These are phyloP conservation scores for Pichia sp. DNA, from an alignment of 1,139 yeast species.

Conservation along the genomic window DNA sequence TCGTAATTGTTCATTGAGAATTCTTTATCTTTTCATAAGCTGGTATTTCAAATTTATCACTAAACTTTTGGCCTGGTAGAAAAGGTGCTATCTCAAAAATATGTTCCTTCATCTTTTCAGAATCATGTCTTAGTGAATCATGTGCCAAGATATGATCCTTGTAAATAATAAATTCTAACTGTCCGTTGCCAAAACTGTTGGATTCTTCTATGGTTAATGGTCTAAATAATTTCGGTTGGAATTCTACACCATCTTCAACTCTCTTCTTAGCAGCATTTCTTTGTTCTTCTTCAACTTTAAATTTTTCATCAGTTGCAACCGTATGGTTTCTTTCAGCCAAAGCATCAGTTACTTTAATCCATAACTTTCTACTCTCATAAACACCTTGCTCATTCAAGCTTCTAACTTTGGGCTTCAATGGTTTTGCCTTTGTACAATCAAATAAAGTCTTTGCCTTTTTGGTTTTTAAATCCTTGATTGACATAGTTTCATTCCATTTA, in stretches of 20 bases:
- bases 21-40: conserved; percentile 47
- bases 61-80: conserved; percentile 67
- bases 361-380: conserved; percentile 72
- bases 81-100: conserved; percentile 64
- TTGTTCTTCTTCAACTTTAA: conserved; percentile 76
- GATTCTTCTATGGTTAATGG: conserved; percentile 33
- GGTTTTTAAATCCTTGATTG: conserved; percentile 44
- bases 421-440: conserved; percentile 52
- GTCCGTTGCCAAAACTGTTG: conserved; percentile 33
- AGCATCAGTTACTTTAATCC: conserved; percentile 79
- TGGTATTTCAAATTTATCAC: conserved; percentile 60
- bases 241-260: conserved; percentile 68
- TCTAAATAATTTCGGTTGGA: conserved; percentile 73
- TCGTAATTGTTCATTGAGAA: background rate
- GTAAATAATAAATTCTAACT: conserved; percentile 59
- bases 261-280: conserved; percentile 68
- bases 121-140: conserved; percentile 19
- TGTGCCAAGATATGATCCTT: conserved; percentile 45
- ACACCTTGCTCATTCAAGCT: conserved; percentile 74
- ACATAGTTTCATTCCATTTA: conserved; percentile 89
- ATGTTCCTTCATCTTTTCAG: conserved; percentile 44
- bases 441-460: conserved; percentile 41
- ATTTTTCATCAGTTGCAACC: conserved; percentile 82
- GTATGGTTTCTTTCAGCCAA: conserved; percentile 69
- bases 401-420: conserved; percentile 61